Conservation (phyloP, 805 yeast species). For the Schizosaccharomyces osmophilus region DNA sequence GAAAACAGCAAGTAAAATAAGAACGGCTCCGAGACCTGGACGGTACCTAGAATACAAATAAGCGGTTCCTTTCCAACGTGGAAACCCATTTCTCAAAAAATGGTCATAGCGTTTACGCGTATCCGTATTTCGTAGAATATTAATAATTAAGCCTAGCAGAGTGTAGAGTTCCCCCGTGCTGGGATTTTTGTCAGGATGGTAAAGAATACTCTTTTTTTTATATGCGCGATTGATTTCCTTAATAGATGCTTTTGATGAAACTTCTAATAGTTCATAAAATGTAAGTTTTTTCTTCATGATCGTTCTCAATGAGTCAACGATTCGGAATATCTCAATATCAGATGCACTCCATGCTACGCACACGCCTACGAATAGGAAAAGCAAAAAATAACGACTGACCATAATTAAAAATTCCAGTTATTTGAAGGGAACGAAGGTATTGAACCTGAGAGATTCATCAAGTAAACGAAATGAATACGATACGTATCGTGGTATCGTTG, state of each 20-base stretch:
- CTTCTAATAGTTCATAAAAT: background rate
- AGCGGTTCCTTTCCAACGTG: constrained; percentile 48
- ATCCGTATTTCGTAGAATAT: constrained; percentile 38
- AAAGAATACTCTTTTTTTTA: constrained; percentile 39
- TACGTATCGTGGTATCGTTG: too few species aligned
- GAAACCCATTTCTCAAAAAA: constrained; percentile 64
- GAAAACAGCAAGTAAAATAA: constrained; percentile 26
- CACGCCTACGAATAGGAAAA: background rate
- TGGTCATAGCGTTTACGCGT: constrained; percentile 58
- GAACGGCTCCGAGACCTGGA: constrained; percentile 34
- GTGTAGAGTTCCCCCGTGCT: constrained; percentile 48
- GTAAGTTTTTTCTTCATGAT: background rate
- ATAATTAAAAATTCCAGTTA: background rate
- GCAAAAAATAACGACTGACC: background rate
- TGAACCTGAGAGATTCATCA: too few species aligned
- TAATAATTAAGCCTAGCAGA: constrained; percentile 49
- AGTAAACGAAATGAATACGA: too few species aligned
- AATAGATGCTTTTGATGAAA: background rate
- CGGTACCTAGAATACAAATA: constrained; percentile 39
- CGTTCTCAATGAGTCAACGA: background rate
- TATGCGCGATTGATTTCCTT: constrained; percentile 14
- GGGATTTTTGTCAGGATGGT: constrained; percentile 71
- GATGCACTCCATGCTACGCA: background rate
- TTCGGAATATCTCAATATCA: background rate
- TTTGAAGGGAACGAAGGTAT: too few species aligned